Base-by-base conservation (phyloP, 2,329 filamentous ascomycete species). In the Colletotrichum tofieldiae region DNA sequence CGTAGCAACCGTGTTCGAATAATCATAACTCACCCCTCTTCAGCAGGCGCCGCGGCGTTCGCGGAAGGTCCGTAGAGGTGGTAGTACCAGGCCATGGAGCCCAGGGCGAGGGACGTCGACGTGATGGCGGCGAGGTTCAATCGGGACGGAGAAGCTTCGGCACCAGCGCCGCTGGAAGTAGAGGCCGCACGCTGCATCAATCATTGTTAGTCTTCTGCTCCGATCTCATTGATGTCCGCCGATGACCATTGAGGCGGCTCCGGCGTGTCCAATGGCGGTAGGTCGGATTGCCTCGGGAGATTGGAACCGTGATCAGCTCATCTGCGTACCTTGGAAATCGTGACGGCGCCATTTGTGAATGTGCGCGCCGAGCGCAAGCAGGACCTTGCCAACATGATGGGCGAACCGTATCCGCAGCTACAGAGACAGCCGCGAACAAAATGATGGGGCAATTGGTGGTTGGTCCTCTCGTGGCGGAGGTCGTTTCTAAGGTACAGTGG, bases 41-140 rank as follows among this genome's bases (percentile, higher is more conserved):
- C 96, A 81, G 93, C 93, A 76, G 94, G 95, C 79, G 96, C 95
- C 92, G 93, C 93, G 79, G 96, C 96, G 84, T 94, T 91, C 75
- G 94, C 93, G 79, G 93, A 92, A 79, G 94, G 91, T 81, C 95
- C 96, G 85, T 97, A 98, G 79, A 97, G 92, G 86, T 98, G 94
- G 85, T 96, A 97, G 88, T 98, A 98, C 95, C 95, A 98, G 79
- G 94, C 95, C 80, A 96, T 92, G 77, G 96, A 96, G 79, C 95
- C 95, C 84, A 94, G 88, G 79, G 96, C 94, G 81, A 95, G 89
- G 79, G 93, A 91, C 78, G 95, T 98, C 78, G 96, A 95, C 82
- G 93, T 94, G 80, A 91, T 90, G 81, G 94, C 94, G 82, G 95
- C 93, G 79, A 95, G 88, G 86, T 96, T 98, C 84, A 96, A 89